Conservation (phyloP, 768 basidiomycete genomes). For the Macrolepiota albuminosa region DNA sequence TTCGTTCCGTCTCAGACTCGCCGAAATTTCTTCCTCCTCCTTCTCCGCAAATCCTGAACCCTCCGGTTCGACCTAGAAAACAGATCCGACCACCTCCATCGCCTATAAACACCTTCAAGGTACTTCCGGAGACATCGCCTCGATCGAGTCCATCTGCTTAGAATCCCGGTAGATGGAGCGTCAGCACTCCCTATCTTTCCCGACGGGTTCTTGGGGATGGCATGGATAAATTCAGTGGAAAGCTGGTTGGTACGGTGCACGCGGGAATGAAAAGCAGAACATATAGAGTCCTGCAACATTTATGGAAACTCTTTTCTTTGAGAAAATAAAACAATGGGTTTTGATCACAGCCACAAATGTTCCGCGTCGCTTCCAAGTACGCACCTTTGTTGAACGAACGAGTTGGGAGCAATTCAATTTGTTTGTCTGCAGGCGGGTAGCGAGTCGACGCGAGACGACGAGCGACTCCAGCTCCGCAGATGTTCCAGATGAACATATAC, state of each 20-base stretch:
- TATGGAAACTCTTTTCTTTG: background rate
- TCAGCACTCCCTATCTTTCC: no score
- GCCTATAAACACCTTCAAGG: background rate
- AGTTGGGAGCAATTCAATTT: background rate
- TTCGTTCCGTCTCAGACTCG: conserved; percentile 13
- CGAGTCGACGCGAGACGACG: background rate
- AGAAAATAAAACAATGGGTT: background rate
- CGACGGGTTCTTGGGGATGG: no score
- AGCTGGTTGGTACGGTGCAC: no score
- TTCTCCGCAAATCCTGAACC: conserved; percentile 2
- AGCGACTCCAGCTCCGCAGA: no score
- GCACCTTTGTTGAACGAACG: background rate
- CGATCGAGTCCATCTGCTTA: no score
- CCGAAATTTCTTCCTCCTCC: conserved; percentile 5
- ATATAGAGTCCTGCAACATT: background rate
- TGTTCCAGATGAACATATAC: background rate
- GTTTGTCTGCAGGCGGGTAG: background rate
- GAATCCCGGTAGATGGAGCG: no score
- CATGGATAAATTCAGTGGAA: no score
- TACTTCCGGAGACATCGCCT: background rate
- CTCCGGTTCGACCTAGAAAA: background rate
- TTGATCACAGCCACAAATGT: background rate
- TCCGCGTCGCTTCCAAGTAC: background rate
- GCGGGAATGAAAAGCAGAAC: no score
- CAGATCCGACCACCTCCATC: background rate